phyloP scores from a whole-genome alignment of 75 land plant species.

The Gnetum montanum region DNA sequence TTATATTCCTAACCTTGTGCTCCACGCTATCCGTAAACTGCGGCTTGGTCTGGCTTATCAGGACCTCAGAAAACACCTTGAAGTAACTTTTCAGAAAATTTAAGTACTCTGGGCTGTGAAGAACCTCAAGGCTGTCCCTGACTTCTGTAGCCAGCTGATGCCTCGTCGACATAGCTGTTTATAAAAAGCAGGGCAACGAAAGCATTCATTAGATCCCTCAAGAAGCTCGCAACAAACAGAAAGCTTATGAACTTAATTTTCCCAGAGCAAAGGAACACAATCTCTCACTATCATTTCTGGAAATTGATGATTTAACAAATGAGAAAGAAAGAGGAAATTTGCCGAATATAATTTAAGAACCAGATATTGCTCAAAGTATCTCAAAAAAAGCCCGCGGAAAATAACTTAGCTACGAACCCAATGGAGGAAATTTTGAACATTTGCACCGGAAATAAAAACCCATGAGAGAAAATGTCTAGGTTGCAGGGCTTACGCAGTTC shows the following conservation, averaged over 20 bases:
- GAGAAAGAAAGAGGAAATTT: background rate
- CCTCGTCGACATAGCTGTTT: conserved; percentile 68
- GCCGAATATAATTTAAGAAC: no score
- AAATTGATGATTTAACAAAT: background rate
- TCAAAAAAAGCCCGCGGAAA: background rate
- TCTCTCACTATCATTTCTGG: no score
- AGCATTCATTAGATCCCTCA: background rate
- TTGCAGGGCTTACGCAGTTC: conserved; percentile 43
- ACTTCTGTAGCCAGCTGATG: conserved; percentile 89
- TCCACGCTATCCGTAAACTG: conserved; percentile 68
- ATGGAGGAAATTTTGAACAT: no score
- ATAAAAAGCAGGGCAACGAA: conserved; percentile 6
- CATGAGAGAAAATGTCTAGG: background rate
- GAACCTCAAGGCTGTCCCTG: conserved; percentile 86
- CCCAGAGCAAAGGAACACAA: no score
- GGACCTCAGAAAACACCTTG: conserved; percentile 66
- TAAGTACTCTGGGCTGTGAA: conserved; percentile 93
- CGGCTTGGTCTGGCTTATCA: conserved; percentile 73
- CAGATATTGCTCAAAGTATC: no score
- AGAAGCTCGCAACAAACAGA: background rate
- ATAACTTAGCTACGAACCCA: no score
- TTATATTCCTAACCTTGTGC: conserved; percentile 87
- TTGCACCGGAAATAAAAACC: no score
- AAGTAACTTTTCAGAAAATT: conserved; percentile 94
- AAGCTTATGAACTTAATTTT: background rate